phyloP scores from a whole-genome alignment of 768 basidiomycete genomes.

The Tylopilus plumbeoviolaceoides region DNA sequence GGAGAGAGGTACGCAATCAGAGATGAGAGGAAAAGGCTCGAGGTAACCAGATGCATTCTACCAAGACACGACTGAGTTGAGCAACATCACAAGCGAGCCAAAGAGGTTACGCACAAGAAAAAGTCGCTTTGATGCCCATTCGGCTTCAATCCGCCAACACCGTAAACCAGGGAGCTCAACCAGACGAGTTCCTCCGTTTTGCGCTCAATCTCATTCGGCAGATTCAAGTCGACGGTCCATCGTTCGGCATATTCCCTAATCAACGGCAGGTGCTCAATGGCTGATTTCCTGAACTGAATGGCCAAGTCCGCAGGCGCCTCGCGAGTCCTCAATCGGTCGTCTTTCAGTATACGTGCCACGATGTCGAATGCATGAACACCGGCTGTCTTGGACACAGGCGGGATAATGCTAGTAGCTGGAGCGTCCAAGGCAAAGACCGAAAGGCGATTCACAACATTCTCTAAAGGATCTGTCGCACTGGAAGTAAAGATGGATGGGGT shows the following conservation, averaged over 20 bases:
- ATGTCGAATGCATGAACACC: conserved; percentile 42
- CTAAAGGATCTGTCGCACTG: background rate
- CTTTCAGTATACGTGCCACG: conserved; percentile 48
- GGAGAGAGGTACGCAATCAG: conserved; percentile 15
- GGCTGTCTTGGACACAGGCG: background rate
- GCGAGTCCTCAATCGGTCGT: conserved; percentile 31
- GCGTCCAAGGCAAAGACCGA: conserved; percentile 8
- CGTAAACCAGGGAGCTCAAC: conserved; percentile 52
- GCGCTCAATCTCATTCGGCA: conserved; percentile 38
- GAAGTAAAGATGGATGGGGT: conserved; percentile 9
- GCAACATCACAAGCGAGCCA: too few relatives aligned
- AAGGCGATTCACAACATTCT: conserved; percentile 3
- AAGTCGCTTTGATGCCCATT: conserved; percentile 44
- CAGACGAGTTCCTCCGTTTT: conserved; percentile 66
- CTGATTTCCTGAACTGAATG: conserved; percentile 12
- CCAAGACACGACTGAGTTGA: background rate
- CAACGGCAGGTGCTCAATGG: background rate
- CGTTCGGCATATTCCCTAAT: conserved; percentile 27
- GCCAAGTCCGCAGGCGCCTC: conserved; percentile 14
- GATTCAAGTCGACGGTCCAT: conserved; percentile 40
- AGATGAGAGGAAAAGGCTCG: conserved; percentile 28
- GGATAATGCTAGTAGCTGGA: background rate
- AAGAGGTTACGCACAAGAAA: conserved; percentile 39
- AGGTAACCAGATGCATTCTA: conserved; percentile 31
- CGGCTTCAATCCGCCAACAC: conserved; percentile 50